Conservation (phyloP, 768 basidiomycete genomes). For the Calvatia gigantea region DNA sequence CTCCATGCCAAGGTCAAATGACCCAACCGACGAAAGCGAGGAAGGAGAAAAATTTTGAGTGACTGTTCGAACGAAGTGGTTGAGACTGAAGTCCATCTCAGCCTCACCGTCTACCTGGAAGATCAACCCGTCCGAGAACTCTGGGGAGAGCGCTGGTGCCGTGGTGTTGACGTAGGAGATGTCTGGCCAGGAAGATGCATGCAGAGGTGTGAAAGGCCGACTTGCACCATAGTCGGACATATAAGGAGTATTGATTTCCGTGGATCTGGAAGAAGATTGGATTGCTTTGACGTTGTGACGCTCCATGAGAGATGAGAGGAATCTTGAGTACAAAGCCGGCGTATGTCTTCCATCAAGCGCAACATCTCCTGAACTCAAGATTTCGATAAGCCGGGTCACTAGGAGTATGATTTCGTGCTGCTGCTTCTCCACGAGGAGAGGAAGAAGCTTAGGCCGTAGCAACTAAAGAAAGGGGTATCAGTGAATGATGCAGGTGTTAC, state of each 20-base stretch:
- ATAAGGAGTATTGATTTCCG: background rate
- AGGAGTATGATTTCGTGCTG: constrained; percentile 39
- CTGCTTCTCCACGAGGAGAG: constrained; percentile 35
- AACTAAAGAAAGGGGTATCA: constrained; percentile 29
- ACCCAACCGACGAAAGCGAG: constrained; percentile 15
- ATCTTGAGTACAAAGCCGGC: constrained; percentile 55
- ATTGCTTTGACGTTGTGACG: constrained; percentile 6
- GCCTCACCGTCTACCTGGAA: constrained; percentile 22
- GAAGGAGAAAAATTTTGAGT: constrained; percentile 20
- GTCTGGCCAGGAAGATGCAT: constrained; percentile 44
- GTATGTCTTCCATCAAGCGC: constrained; percentile 55
- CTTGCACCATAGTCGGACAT: constrained; percentile 7
- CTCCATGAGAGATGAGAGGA: constrained; percentile 44
- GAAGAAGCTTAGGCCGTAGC: constrained; percentile 45
- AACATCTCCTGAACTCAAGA: constrained; percentile 45
- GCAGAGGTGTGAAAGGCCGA: constrained; percentile 24
- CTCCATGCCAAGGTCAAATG: background rate
- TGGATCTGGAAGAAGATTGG: background rate
- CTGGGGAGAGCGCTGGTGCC: constrained; percentile 1
- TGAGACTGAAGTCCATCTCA: constrained; percentile 47
- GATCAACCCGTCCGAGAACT: constrained; percentile 15
- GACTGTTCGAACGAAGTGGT: constrained; percentile 41
- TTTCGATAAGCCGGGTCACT: constrained; percentile 40
- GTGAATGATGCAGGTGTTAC: background rate
- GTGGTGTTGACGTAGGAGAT: constrained; percentile 17